These are phyloP conservation scores for Colletotrichum noveboracense DNA, from an alignment of 2,329 filamentous ascomycete species.

Conservation along the genomic window DNA sequence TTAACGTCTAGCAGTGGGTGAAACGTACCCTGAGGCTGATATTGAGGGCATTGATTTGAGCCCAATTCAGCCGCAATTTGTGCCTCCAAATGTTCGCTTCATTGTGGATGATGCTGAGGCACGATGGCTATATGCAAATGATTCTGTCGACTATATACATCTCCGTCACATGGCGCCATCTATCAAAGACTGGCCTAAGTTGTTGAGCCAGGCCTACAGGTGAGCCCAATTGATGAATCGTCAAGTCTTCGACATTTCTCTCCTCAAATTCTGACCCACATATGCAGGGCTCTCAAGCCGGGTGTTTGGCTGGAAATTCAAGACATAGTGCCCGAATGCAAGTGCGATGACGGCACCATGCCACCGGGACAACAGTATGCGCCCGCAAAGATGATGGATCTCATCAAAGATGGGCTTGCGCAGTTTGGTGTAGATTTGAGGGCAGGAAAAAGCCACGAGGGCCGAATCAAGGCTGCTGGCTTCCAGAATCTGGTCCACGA, in stretches of 20 bases:
- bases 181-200: slow-evolving; percentile 32
- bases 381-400: slow-evolving; percentile 33
- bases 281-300: slow-evolving; percentile 20
- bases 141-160: slow-evolving; percentile 27
- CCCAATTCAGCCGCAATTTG: slow-evolving; percentile 35
- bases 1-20: slow-evolving; percentile 32
- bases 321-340: slow-evolving; percentile 23
- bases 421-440: slow-evolving; percentile 32
- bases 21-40: slow-evolving; percentile 25
- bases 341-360: slow-evolving; percentile 46
- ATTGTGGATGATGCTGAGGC: slow-evolving; percentile 68
- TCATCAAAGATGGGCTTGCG: slow-evolving; percentile 33
- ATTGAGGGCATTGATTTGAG: slow-evolving; percentile 39
- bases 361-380: slow-evolving; percentile 8
- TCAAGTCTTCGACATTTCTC: neutral
- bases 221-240: neutral
- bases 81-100: slow-evolving; percentile 78
- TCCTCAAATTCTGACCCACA: neutral
- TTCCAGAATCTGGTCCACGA: slow-evolving; percentile 30
- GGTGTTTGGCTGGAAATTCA: slow-evolving; percentile 10
- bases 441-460: slow-evolving; percentile 33
- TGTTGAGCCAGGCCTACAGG: slow-evolving; percentile 15
- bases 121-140: neutral
- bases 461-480: slow-evolving; percentile 27
- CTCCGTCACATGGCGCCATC: slow-evolving; percentile 32